These are phyloP conservation scores for Boletus rubescentipes DNA, from an alignment of 768 basidiomycete species.

Conservation along the genomic window DNA sequence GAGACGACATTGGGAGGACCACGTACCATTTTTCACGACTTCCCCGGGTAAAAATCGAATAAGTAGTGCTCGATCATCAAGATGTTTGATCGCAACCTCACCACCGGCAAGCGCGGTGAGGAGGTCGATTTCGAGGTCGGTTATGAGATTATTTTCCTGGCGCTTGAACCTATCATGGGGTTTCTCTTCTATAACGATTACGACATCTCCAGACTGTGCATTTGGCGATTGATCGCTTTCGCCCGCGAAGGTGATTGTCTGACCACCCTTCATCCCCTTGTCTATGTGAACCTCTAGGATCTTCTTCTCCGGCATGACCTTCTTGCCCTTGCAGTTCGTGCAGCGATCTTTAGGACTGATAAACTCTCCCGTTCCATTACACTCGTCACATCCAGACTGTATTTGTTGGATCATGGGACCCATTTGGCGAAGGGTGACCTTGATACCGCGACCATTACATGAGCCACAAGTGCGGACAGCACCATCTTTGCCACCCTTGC, in stretches of 20 bases:
- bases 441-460: constrained; percentile 90
- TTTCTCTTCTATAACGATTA: constrained; percentile 93
- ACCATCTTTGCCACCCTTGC: constrained; percentile 97
- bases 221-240: constrained; percentile 93
- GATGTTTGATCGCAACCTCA: constrained; percentile 83
- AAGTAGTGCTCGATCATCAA: constrained; percentile 87
- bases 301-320: constrained; percentile 91
- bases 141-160: constrained; percentile 83
- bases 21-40: constrained; percentile 88
- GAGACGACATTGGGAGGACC: neutral
- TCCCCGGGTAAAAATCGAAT: constrained; percentile 88
- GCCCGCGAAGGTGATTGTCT: constrained; percentile 84
- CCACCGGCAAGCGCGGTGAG: constrained; percentile 94
- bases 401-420: constrained; percentile 99
- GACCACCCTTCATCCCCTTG: constrained; percentile 95
- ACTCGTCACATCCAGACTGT: constrained; percentile 92
- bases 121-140: constrained; percentile 88
- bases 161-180: constrained; percentile 86
- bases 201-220: constrained; percentile 88
- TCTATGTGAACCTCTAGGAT: constrained; percentile 97
- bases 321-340: constrained; percentile 92
- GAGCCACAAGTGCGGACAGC: constrained; percentile 76
- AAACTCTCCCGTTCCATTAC: constrained; percentile 89
- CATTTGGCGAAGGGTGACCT: constrained; percentile 91
- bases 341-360: constrained; percentile 94